phyloP scores from a whole-genome alignment of 1,284 basidiomycete species.

The Ustilago xerochloae region DNA sequence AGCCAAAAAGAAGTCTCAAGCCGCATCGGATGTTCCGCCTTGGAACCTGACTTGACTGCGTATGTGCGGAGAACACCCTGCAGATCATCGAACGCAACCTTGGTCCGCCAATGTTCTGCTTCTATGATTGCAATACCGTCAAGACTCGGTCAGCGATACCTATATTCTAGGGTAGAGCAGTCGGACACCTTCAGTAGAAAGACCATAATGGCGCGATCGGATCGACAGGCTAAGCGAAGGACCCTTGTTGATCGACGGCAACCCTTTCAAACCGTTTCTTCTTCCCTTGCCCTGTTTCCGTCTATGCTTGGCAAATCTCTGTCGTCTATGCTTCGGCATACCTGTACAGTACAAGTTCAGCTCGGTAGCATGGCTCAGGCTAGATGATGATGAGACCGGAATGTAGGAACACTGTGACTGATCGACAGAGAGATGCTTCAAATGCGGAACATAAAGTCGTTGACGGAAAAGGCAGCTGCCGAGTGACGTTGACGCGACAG shows the following conservation, averaged over 20 bases:
- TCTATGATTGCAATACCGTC: too few relatives aligned
- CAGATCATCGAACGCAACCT: too few relatives aligned
- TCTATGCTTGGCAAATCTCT: too few relatives aligned
- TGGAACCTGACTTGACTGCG: not conserved
- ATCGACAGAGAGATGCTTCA: not conserved
- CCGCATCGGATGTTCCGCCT: not conserved
- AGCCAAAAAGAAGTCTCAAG: not conserved
- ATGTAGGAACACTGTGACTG: not conserved
- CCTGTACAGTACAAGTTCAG: too few relatives aligned
- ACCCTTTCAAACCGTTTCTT: not conserved
- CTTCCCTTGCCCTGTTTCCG: too few relatives aligned
- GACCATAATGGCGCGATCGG: slow-evolving; percentile 12
- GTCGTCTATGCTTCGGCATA: too few relatives aligned
- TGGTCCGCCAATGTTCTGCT: too few relatives aligned
- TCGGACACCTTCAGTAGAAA: not conserved
- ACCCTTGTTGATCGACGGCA: slow-evolving; percentile 28
- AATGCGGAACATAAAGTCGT: not conserved
- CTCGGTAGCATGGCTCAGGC: too few relatives aligned
- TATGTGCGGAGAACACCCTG: too few relatives aligned
- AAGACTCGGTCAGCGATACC: too few relatives aligned
- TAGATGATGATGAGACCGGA: not conserved
- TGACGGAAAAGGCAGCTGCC: slow-evolving; percentile 19
- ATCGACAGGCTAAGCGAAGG: slow-evolving; percentile 16
- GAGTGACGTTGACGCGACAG: slow-evolving; percentile 25
- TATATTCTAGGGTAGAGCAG: not conserved